Evolutionary conservation across 805 yeast genomes (phyloP).

Genomic region (Hanseniaspora pseudoguilliermondii): DNA sequence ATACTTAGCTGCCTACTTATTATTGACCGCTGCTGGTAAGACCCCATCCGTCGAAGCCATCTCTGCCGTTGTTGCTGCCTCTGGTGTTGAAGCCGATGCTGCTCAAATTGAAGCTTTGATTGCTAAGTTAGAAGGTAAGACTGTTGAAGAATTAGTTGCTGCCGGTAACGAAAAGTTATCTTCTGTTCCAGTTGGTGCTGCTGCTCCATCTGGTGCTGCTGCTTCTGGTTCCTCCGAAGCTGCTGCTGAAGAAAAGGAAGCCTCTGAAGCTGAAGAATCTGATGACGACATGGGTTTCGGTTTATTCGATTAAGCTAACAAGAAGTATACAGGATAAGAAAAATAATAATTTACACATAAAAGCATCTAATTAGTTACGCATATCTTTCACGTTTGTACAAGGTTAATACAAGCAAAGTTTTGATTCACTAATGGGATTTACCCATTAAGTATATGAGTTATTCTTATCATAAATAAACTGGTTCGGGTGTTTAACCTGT

Average conservation of each 20-base stretch:
- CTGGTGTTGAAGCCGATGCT: constrained; percentile 91
- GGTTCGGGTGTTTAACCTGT: too few species aligned
- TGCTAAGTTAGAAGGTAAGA: constrained; percentile 84
- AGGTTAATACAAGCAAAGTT: not conserved
- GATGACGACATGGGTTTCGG: constrained; percentile 85
- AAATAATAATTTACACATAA: not conserved
- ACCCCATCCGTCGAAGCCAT: constrained; percentile 89
- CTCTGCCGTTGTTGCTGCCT: constrained; percentile 78
- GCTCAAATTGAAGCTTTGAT: constrained; percentile 70
- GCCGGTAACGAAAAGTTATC: constrained; percentile 95
- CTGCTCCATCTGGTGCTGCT: constrained; percentile 70
- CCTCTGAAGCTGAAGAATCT: constrained; percentile 52
- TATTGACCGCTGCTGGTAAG: constrained; percentile 94
- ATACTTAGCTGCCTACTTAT: constrained; percentile 99
- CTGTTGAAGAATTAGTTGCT: constrained; percentile 77
- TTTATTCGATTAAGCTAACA: constrained; percentile 76
- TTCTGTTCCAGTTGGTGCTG: constrained; percentile 95
- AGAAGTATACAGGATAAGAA: not conserved
- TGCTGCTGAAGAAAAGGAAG: constrained; percentile 61
- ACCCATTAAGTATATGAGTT: too few species aligned
- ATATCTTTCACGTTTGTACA: not conserved
- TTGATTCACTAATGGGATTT: not conserved
- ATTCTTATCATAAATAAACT: too few species aligned
- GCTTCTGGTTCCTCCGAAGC: constrained; percentile 61
- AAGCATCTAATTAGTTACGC: not conserved